phyloP scores from a whole-genome alignment of 2,329 filamentous ascomycete genomes.

The Exophiala viscosa region DNA sequence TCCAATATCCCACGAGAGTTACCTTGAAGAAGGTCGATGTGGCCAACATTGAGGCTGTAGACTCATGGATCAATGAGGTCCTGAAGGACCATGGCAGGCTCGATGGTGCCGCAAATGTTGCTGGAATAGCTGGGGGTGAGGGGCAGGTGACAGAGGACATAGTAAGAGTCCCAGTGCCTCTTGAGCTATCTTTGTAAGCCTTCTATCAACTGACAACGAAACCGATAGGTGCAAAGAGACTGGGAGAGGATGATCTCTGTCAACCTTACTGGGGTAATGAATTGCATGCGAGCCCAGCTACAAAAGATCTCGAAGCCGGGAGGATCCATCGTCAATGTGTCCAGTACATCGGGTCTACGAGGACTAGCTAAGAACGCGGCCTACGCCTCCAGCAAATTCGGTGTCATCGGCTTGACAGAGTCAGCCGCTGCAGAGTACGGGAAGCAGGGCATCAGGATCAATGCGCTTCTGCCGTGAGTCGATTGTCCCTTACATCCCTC shows the following conservation, averaged over 20 bases:
- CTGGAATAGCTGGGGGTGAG: conserved; percentile 15
- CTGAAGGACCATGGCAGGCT: conserved; percentile 11
- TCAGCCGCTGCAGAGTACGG: conserved; percentile 35
- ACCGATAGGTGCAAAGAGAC: conserved; percentile 3
- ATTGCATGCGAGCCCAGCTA: conserved; percentile 40
- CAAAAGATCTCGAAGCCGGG: conserved; percentile 37
- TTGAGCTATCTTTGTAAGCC: too few relatives aligned
- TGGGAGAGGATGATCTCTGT: conserved; percentile 31
- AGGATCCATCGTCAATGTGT: conserved; percentile 41
- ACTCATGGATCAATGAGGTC: conserved; percentile 17
- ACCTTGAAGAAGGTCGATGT: conserved; percentile 16
- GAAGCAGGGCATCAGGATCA: conserved; percentile 34
- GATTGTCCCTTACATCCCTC: background rate
- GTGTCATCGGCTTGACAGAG: conserved; percentile 44
- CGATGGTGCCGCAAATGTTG: conserved; percentile 22
- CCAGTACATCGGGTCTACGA: conserved; percentile 37
- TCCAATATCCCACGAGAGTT: background rate
- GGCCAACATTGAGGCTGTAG: conserved; percentile 8
- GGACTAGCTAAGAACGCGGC: conserved; percentile 38
- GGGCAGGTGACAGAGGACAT: conserved; percentile 11
- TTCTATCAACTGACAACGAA: background rate
- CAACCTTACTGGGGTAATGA: conserved; percentile 41
- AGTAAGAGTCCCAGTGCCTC: background rate
- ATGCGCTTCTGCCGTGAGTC: conserved; percentile 33
- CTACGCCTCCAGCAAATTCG: conserved; percentile 44